Conservation (phyloP, 305 asterid species). For the Ilex paraguariensis region DNA sequence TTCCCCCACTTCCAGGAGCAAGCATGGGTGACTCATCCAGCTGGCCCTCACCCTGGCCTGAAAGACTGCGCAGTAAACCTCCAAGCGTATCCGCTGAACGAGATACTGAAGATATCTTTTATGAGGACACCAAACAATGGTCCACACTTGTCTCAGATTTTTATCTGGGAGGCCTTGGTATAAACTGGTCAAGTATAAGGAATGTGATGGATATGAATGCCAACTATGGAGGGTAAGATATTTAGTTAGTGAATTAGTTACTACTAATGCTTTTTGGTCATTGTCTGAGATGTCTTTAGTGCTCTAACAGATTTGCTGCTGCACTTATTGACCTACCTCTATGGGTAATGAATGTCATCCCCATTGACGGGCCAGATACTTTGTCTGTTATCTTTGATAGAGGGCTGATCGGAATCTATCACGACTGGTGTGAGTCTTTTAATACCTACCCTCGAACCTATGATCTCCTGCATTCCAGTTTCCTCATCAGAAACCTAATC, state of each 20-base stretch:
- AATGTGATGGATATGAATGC: constrained; percentile 96
- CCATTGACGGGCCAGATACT: constrained; percentile 64
- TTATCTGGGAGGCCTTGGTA: constrained; percentile 56
- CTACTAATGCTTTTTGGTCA: constrained; percentile 1
- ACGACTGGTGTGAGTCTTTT: constrained; percentile 94
- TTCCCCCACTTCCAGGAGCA: constrained; percentile 36
- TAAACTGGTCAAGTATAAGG: constrained; percentile 70
- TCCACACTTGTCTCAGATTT: constrained; percentile 74
- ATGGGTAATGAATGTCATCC: constrained; percentile 92
- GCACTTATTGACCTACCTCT: constrained; percentile 54
- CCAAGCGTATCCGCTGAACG: constrained; percentile 43
- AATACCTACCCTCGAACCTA: constrained; percentile 85
- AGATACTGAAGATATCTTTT: constrained; percentile 55
- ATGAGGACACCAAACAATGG: constrained; percentile 75
- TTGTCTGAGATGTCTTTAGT: constrained; percentile 1
- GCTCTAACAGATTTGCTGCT: constrained; percentile 63
- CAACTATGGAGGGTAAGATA: constrained; percentile 84
- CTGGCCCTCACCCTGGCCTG: constrained; percentile 92
- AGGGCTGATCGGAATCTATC: constrained; percentile 85
- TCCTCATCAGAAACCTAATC: constrained; percentile 60
- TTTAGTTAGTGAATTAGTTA: background rate
- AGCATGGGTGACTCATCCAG: constrained; percentile 17
- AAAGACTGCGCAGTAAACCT: constrained; percentile 64
- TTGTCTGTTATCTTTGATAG: constrained; percentile 67
- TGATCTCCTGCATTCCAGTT: constrained; percentile 86